Percentiles rank a stretch among this genome's conserved stretches.
These are phyloP conservation scores for Hyaloperonospora brassicae DNA, from an alignment of 352 stramenopile species.

Conservation along the genomic window DNA sequence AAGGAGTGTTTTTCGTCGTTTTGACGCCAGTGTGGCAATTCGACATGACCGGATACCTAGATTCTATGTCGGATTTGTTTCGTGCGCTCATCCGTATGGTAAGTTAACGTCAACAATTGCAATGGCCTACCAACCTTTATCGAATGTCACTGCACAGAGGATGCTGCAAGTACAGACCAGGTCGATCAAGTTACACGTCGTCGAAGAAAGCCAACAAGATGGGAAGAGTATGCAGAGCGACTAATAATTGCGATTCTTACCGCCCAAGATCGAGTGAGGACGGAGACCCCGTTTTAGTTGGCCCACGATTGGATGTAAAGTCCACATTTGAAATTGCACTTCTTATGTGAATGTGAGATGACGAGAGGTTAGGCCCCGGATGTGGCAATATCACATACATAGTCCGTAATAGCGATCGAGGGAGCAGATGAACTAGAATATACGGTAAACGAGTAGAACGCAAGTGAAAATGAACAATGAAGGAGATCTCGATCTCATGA, in stretches of 20 bases:
- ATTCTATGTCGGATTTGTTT: slow-evolving; percentile 1
- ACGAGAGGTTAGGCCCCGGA: too few species aligned
- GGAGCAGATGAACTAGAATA: too few species aligned
- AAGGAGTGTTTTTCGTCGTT: not conserved
- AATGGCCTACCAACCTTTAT: not conserved
- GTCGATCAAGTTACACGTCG: not conserved
- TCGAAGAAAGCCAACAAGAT: not conserved
- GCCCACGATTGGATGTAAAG: too few species aligned
- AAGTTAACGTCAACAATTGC: not conserved
- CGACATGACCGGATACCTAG: not conserved
- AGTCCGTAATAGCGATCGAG: too few species aligned
- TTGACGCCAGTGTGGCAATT: not conserved
- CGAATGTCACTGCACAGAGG: not conserved
- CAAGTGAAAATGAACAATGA: too few species aligned
- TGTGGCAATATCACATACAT: too few species aligned
- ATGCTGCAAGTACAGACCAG: not conserved
- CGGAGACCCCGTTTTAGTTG: too few species aligned
- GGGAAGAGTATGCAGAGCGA: not conserved
- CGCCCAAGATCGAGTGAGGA: not conserved
- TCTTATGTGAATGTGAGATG: too few species aligned
- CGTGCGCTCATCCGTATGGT: not conserved
- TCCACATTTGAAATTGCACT: too few species aligned
- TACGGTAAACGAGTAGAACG: too few species aligned
- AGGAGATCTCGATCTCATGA: too few species aligned
- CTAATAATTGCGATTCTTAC: not conserved